phyloP scores from a whole-genome alignment of 2,329 filamentous ascomycete species.

The Exophiala lecanii-corni region DNA sequence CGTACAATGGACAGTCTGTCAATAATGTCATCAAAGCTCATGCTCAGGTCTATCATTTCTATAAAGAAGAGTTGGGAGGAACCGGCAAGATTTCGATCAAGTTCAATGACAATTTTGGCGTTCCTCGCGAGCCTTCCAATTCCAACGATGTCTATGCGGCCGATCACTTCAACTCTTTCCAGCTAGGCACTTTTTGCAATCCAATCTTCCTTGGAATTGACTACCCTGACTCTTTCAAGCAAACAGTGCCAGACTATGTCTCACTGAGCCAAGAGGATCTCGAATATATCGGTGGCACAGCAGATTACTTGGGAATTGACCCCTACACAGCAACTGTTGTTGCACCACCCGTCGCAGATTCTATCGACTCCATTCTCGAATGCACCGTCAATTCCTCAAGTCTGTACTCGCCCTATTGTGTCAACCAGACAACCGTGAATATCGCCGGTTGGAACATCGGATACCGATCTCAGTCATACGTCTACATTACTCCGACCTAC shows the following conservation, averaged over 20 bases:
- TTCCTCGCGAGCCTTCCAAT: conserved; percentile 28
- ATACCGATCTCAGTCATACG: conserved; percentile 33
- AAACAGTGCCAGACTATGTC: conserved; percentile 27
- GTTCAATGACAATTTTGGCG: conserved; percentile 34
- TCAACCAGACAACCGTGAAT: conserved; percentile 44
- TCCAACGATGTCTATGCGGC: conserved; percentile 28
- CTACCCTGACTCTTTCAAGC: conserved; percentile 38
- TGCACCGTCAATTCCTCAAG: conserved; percentile 47
- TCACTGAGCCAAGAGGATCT: conserved; percentile 48
- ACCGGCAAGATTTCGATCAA: conserved; percentile 32
- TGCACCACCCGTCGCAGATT: conserved; percentile 36
- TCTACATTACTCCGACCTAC: conserved; percentile 48
- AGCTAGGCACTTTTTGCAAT: conserved; percentile 41
- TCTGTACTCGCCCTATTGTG: conserved; percentile 50
- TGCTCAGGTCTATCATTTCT: conserved; percentile 37
- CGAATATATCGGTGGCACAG: conserved; percentile 46
- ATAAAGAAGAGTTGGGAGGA: conserved; percentile 30
- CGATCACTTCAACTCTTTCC: conserved; percentile 33
- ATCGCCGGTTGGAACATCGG: conserved; percentile 56
- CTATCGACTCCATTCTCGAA: conserved; percentile 39
- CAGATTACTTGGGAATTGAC: conserved; percentile 55
- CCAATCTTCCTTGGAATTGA: conserved; percentile 43
- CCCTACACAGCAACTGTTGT: conserved; percentile 55
- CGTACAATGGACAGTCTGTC: conserved; percentile 33
- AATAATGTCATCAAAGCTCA: conserved; percentile 37